Evolutionary conservation across 192 early-diverging fungal species (phyloP).

Genomic region (Podila clonocystis): DNA sequence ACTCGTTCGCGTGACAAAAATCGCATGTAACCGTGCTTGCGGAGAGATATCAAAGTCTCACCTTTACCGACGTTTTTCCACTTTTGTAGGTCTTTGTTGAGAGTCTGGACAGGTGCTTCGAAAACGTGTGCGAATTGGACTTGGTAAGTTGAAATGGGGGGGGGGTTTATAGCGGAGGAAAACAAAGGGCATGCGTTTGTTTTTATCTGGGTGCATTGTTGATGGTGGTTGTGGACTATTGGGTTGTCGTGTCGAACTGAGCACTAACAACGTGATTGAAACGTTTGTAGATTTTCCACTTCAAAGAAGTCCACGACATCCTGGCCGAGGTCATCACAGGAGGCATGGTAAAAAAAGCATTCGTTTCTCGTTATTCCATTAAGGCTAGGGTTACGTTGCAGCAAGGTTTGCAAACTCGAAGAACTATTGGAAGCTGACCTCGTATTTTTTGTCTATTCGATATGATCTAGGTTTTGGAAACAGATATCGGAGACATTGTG

Average conservation of each 20-base stretch:
- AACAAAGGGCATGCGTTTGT: background rate
- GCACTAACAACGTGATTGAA: background rate
- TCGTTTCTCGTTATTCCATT: background rate
- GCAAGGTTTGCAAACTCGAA: background rate
- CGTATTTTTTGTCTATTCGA: background rate
- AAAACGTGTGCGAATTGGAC: slow-evolving; percentile 98
- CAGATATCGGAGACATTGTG: slow-evolving; percentile 81
- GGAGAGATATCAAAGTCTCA: no score
- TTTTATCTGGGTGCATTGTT: background rate
- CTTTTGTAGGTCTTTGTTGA: slow-evolving; percentile 90
- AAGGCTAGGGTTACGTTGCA: background rate
- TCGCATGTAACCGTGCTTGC: no score
- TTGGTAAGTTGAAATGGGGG: slow-evolving; percentile 69
- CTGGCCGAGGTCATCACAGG: slow-evolving; percentile 90
- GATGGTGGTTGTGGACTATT: no score
- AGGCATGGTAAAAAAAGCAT: slow-evolving; percentile 74
- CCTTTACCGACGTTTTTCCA: background rate
- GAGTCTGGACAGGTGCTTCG: slow-evolving; percentile 90
- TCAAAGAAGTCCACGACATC: slow-evolving; percentile 88
- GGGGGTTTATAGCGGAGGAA: background rate
- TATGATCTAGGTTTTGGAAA: slow-evolving; percentile 69
- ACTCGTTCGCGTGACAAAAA: no score
- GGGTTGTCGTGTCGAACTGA: background rate
- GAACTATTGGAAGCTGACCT: background rate
- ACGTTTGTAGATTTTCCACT: slow-evolving; percentile 81